Evolutionary conservation across 805 yeast species (phyloP), one percentile per base, ranked within the genome.

Genomic region (Phaffomyces thermotolerans): DNA sequence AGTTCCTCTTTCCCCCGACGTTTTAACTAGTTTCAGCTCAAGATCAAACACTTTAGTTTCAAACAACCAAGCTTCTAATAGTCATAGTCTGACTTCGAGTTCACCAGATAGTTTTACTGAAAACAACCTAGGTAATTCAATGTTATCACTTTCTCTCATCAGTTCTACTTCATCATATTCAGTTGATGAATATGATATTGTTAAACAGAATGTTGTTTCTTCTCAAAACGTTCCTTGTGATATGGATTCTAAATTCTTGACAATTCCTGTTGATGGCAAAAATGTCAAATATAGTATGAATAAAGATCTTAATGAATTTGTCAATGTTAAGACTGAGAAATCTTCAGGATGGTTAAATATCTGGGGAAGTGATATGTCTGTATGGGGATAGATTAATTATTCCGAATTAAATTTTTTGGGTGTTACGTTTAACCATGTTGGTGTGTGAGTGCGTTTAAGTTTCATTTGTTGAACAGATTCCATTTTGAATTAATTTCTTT

Each of bases 331-430:
- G 35, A 36, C 52, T 29, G 49, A 47, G 12, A 47, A 40, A 30
- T 42, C 39, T 37, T 42, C 50, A 37, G 60, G 60, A 23, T 57
- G 56, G 56, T 48, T 57, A 41, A 57, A 57, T 39, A 57, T 57
- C 34, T 57, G 62, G 62, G 59, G 60, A 27, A 54, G 42, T 40
- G 62, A 57, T 43, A 57, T 56, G 62, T 56, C 59, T 13, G 62
- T 57, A 45, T 57, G 62, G 62, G 54, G 53, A 35, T 57, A 37
- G 50, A 22, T n/a, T 6, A 25, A 9, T 14, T 35, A 2, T 22
- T 14, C n/a, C n/a, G n/a, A n/a, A n/a, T n/a, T n/a, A n/a, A n/a
- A 31, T 8, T 25, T 25, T 17, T 8, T 24, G 15, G 18, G 36
- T 34, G 35, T 33, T 15, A 18, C 17, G 20, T 18, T 33, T 33